Percentiles rank a stretch among this genome's conserved stretches.
Evolutionary conservation across 176 grass and related monocot genomes (phyloP).

Genomic region (Urochloa ruziziensis): DNA sequence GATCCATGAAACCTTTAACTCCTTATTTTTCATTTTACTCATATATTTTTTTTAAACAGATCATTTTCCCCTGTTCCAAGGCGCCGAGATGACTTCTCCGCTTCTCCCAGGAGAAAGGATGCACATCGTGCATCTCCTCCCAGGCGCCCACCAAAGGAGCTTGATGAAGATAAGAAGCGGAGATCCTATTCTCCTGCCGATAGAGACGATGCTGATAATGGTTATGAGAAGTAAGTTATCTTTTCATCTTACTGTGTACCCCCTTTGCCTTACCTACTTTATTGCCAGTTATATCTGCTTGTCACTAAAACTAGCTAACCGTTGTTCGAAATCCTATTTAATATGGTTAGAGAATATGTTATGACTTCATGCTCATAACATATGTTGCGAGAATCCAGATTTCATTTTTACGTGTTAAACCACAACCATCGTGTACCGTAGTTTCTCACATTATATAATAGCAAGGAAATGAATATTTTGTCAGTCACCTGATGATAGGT

Average conservation of each 20-base stretch:
- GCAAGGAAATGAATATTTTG: background rate
- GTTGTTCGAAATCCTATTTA: background rate
- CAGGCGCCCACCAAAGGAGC: constrained; percentile 38
- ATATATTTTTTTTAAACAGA: constrained; percentile 27
- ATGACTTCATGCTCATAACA: too few relatives aligned
- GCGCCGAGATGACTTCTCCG: constrained; percentile 53
- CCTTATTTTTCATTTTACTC: background rate
- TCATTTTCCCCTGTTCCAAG: constrained; percentile 81
- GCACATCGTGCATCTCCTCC: constrained; percentile 43
- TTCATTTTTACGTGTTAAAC: background rate
- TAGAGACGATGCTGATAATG: constrained; percentile 50
- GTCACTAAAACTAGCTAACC: background rate
- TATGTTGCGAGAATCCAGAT: background rate
- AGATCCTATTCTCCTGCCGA: constrained; percentile 54
- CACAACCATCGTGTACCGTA: background rate
- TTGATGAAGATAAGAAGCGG: constrained; percentile 41
- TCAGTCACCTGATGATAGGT: background rate
- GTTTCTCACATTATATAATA: background rate
- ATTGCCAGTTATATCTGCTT: background rate
- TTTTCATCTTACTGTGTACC: too few relatives aligned
- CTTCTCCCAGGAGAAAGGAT: constrained; percentile 60
- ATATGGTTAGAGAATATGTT: too few relatives aligned
- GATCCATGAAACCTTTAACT: background rate
- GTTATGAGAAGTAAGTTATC: constrained; percentile 55
- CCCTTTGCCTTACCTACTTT: background rate